Percentiles rank a stretch among this genome's conserved stretches.
Conservation (phyloP, 345 rosid species). For the Salix viminalis region DNA sequence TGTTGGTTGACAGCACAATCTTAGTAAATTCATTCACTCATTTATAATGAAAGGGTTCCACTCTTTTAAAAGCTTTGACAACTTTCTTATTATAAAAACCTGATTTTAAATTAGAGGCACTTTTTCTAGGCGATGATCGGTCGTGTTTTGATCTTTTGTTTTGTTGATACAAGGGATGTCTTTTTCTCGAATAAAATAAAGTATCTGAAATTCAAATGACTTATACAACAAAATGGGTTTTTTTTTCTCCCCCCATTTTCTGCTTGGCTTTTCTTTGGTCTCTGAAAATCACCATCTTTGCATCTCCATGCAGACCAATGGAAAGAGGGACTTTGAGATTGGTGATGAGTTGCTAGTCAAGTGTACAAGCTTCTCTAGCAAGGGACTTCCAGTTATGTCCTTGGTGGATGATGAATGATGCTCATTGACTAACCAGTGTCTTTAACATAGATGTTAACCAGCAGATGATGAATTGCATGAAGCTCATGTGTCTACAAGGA, state of each 20-base stretch:
- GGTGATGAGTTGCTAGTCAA: slow-evolving; percentile 61
- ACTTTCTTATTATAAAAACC: too few species aligned
- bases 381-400: slow-evolving; percentile 77
- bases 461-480: neutral
- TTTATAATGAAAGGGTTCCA: too few species aligned
- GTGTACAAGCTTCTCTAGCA: slow-evolving; percentile 67
- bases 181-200: neutral
- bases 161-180: too few species aligned
- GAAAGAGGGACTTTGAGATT: slow-evolving; percentile 36
- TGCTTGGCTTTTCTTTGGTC: neutral
- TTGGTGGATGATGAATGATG: slow-evolving; percentile 35
- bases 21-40: too few species aligned
- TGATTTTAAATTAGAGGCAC: too few species aligned
- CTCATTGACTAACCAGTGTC: neutral
- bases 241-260: neutral
- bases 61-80: too few species aligned
- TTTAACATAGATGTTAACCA: neutral
- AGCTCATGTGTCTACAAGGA: neutral
- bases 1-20: too few species aligned
- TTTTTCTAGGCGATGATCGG: too few species aligned
- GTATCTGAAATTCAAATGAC: neutral
- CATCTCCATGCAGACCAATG: slow-evolving; percentile 40
- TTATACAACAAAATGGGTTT: neutral
- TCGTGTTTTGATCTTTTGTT: too few species aligned
- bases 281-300: neutral